phyloP scores from a whole-genome alignment of 768 basidiomycete genomes.

The Pisolithus sp. region DNA sequence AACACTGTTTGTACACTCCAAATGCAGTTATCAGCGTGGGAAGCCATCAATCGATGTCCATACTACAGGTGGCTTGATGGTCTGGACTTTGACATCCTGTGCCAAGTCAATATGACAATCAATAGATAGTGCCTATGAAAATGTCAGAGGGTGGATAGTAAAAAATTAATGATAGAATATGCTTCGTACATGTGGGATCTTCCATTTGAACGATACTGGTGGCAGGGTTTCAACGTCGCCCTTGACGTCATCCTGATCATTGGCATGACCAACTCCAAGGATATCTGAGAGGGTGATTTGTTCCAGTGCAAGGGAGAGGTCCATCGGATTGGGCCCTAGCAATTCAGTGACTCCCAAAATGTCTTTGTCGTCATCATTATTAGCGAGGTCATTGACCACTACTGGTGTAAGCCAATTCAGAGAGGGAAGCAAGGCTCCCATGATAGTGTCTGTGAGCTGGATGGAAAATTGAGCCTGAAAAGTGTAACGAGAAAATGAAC shows the following conservation, averaged over 20 bases:
- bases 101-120: background rate
- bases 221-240: background rate
- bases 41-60: background rate
- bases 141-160: background rate
- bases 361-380: background rate
- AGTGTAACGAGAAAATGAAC: constrained; percentile 3
- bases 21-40: no score
- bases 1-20: background rate
- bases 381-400: background rate
- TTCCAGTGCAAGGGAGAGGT: background rate
- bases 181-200: background rate
- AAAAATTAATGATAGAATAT: background rate
- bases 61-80: background rate
- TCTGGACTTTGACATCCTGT: background rate
- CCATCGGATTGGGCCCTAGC: background rate
- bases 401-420: background rate
- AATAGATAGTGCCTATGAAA: background rate
- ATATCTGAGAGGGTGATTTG: background rate
- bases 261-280: background rate
- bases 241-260: background rate
- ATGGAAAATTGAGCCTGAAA: constrained; percentile 7
- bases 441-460: background rate
- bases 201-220: background rate
- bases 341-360: background rate
- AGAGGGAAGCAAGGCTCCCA: background rate